Evolutionary conservation across 2,329 filamentous ascomycete species (phyloP).

Genomic region (Neofusicoccum kwambonambiense): DNA sequence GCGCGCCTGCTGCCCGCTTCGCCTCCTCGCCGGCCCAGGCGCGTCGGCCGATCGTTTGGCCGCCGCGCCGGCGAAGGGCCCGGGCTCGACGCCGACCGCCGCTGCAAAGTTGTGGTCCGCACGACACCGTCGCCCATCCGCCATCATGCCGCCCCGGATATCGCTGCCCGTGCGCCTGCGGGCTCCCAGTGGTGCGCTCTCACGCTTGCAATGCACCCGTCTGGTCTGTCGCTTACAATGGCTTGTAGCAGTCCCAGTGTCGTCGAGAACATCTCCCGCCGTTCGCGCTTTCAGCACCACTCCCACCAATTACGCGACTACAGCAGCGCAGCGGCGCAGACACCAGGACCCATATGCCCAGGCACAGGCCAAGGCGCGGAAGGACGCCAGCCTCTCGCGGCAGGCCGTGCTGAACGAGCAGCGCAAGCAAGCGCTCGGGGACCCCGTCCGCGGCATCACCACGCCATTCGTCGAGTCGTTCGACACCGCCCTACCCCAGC

Average conservation of each 20-base stretch:
- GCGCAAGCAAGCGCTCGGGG: slow-evolving; percentile 65
- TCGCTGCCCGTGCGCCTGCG: slow-evolving; percentile 44
- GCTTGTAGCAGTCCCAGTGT: background rate
- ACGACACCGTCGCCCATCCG: background rate
- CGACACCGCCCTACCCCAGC: slow-evolving; percentile 54
- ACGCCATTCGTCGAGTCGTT: slow-evolving; percentile 86
- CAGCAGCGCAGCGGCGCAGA: slow-evolving; percentile 50
- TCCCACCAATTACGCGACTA: slow-evolving; percentile 58
- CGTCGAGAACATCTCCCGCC: slow-evolving; percentile 48
- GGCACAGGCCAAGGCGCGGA: slow-evolving; percentile 78
- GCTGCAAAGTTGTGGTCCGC: slow-evolving; percentile 9
- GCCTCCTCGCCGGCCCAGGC: background rate
- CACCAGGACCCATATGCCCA: slow-evolving; percentile 77
- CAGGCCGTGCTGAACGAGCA: slow-evolving; percentile 67
- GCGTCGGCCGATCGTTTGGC: slow-evolving; percentile 13
- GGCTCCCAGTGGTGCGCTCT: slow-evolving; percentile 36
- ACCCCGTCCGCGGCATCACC: slow-evolving; percentile 73
- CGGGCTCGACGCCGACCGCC: background rate
- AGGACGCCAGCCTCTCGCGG: slow-evolving; percentile 76
- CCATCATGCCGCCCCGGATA: slow-evolving; percentile 50
- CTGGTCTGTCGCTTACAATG: background rate
- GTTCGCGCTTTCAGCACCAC: slow-evolving; percentile 61
- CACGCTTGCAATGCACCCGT: background rate
- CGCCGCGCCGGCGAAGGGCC: background rate
- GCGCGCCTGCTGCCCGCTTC: background rate